Percentiles rank a stretch among this genome's conserved stretches.
Evolutionary conservation across 2,329 filamentous ascomycete genomes (phyloP).

Genomic region (Aquanectria penicillioides): DNA sequence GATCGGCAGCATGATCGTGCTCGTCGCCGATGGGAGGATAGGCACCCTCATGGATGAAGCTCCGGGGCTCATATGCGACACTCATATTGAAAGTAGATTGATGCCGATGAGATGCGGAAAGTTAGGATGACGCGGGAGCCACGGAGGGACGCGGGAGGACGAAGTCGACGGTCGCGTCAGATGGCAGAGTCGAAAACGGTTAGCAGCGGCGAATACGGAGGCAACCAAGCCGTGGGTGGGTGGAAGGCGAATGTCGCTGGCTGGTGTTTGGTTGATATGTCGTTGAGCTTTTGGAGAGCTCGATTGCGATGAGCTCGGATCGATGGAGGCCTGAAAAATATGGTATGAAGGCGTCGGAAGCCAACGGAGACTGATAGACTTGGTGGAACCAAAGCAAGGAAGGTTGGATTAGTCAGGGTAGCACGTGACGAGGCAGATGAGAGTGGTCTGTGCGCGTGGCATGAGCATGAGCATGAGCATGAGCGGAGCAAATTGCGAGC

Average conservation of each 20-base stretch:
- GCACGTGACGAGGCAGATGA: conserved; percentile 42
- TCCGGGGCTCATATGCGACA: conserved; percentile 62
- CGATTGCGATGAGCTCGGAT: conserved; percentile 28
- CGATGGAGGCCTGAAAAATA: conserved; percentile 49
- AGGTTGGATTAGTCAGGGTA: conserved; percentile 38
- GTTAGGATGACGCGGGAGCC: conserved; percentile 27
- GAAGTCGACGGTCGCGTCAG: conserved; percentile 24
- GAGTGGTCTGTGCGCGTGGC: conserved; percentile 31
- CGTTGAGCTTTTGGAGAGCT: conserved; percentile 24
- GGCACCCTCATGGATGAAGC: conserved; percentile 58
- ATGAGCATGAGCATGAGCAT: conserved; percentile 1
- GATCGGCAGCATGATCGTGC: conserved; percentile 52
- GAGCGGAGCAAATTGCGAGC: too few species aligned
- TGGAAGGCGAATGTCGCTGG: neutral
- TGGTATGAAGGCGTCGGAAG: conserved; percentile 45
- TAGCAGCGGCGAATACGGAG: too few species aligned
- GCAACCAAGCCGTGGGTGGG: neutral
- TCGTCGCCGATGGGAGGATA: conserved; percentile 60
- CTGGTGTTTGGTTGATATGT: conserved; percentile 19
- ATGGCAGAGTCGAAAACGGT: neutral
- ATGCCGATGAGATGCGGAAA: conserved; percentile 17
- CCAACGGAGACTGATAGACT: conserved; percentile 30
- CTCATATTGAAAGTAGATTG: conserved; percentile 53
- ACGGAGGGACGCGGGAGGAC: conserved; percentile 19
- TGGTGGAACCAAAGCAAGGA: conserved; percentile 34